Base-by-base conservation (phyloP, 1,284 basidiomycete species). In the Melampsora americana region DNA sequence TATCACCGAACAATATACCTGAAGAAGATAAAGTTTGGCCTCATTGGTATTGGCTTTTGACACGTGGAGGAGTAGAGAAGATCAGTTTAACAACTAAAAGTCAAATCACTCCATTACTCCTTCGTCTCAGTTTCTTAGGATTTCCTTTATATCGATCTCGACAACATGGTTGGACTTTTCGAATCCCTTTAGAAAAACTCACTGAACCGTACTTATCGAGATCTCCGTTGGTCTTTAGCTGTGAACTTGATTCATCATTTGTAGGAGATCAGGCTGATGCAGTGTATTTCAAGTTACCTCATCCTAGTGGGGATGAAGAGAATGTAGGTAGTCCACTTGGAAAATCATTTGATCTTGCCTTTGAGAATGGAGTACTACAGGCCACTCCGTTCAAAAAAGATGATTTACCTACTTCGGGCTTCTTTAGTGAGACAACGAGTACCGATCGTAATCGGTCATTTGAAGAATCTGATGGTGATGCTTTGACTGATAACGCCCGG, bases 31-130 rank as follows among this genome's bases (percentile, higher is more conserved):
- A 74, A 60, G 71, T 83, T 75, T 88, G 87, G 87, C 95, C 95
- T 0, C 92, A 93, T 81, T 99, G 96, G 95, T 99, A 93, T 82
- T 95, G 92, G 92, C 93, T 98, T 53, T 87, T 94, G 4, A 77
- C 80, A 0, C 80, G 80, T 7, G 78, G 81, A 53, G 75, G 78
- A 20, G 71, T 77, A 16, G 84, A 85, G 28, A 80, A 89, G 1
- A 86, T 97, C 39, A 93, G 96, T 80, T 85, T 99, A 73, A 95
- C 95, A 2, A 89, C 92, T 61, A 90, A 93, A 62, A 93, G 89
- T 79, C 88, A 90, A 18, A 86, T 93, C 44, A 88, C 95, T 0
- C 93, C 95, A 0, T 85, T 97, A 3, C 87, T 99, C 1, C 87
- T 99, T 6, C 89, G 89, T 12, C 86, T 99, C 35, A 90, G 90